Evolutionary conservation across 805 yeast genomes (phyloP), one percentile per base, ranked within the genome.

Genomic region (Yarrowia porcina): DNA sequence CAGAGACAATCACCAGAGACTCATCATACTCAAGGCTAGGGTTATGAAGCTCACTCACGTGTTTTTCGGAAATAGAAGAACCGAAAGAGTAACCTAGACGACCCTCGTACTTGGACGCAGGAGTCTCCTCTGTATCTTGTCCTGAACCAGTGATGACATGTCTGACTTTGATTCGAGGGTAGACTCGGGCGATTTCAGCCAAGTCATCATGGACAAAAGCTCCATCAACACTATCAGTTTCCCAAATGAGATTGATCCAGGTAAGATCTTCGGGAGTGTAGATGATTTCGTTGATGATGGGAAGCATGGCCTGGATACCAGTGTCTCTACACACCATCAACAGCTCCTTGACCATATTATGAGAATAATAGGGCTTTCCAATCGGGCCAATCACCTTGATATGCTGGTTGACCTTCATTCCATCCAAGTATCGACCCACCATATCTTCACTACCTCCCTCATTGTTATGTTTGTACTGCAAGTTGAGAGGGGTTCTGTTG

Each of bases 331-430:
- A 39, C 13, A 56, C 61, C 49, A 56, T 38, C 13, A 39, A 17
- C 39, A 56, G 61, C 49, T 56, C 61, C 49, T 56, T 56, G 39
- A 56, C 61, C 47, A 56, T 41, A 39, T 56, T 56, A 38, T 39
- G 49, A 4, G 49, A 28, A 39, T 56, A 56, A 25, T 41, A 56
- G 39, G 49, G 49, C 61, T 41, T 44, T 6, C 61, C 61, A 39
- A 56, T 56, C 28, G 61, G 61, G 15, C 61, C 61, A 17, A 56
- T 15, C 21, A 56, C 61, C 38, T 39, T 56, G 50, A 56, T 20
- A 30, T 56, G 47, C 61, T 56, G 61, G 61, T 56, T 27, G 36
- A 39, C 49, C 49, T 56, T 56, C 61, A 56, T 39, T 18, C 61
- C 61, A 18, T 56, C 61, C 9, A 56, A 49, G 32, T 56, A 56